These are phyloP conservation scores for Ramaria rubella DNA, from an alignment of 768 basidiomycete genomes.

Conservation along the genomic window DNA sequence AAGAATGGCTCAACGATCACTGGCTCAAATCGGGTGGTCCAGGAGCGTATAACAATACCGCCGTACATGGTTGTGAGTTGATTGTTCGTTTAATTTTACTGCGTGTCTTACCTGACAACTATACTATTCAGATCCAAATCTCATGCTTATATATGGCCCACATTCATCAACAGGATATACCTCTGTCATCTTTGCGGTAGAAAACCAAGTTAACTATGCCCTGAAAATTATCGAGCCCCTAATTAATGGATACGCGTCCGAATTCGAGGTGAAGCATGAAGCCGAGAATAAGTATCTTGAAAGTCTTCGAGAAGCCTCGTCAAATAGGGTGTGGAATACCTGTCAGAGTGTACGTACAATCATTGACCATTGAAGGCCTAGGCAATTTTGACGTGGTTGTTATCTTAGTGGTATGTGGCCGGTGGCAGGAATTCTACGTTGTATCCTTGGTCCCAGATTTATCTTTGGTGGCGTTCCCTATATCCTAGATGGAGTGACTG, in stretches of 20 bases:
- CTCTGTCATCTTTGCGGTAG: conserved; percentile 17
- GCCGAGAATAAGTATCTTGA: conserved; percentile 9
- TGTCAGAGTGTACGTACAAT: neutral
- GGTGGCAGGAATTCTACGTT: conserved; percentile 2
- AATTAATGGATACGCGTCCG: conserved; percentile 4
- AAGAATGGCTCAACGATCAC: conserved; percentile 12
- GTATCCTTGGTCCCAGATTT: conserved; percentile 2
- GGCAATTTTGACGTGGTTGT: neutral
- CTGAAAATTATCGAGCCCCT: conserved; percentile 14
- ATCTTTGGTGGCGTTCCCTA: conserved; percentile 1
- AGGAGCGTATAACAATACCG: conserved; percentile 9
- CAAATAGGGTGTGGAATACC: neutral
- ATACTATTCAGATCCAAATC: neutral
- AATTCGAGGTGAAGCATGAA: conserved; percentile 16
- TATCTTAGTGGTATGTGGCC: neutral
- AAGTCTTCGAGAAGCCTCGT: neutral
- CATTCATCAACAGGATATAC: conserved; percentile 19
- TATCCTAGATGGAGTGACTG: neutral
- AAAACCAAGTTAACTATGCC: conserved; percentile 5
- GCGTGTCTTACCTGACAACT: neutral
- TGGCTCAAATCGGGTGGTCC: conserved; percentile 14
- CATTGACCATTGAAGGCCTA: neutral
- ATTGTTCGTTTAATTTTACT: neutral
- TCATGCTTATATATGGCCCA: conserved; percentile 17
- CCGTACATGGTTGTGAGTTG: neutral